Base-by-base conservation (phyloP, 805 yeast species). In the Nakazawaea ambrosiae region DNA sequence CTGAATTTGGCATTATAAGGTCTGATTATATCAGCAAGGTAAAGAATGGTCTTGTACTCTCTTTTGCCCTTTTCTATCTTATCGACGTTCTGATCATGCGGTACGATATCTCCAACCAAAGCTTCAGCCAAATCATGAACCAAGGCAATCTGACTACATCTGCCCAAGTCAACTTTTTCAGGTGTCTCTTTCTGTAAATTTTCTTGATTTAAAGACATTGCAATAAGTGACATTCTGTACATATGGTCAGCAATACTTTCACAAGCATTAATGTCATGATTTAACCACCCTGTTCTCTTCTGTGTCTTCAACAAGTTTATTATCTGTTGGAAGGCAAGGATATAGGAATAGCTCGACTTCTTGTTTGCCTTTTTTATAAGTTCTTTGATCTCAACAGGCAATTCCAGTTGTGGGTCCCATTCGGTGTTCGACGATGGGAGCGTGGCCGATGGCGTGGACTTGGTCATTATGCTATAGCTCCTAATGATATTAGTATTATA, bases 61-160 rank as follows among this genome's bases (percentile, higher is more conserved):
- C 97, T 67, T 41, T 81, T 68, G 57, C 84, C 92, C 57, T 90
- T 90, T 55, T 90, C 97, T 12, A 61, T 65, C 55, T 88, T 87
- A 33, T 76, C 65, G 22, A 89, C 74, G 0, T 49, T 42, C 42
- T 71, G 53, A 61, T 88, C 84, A 57, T 74, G 59, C 49, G 98
- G 92, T 2, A 95, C 88, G 35, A 90, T 85, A 57, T 90, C 98
- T 23, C 98, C 98, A 11, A 90, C 97, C 20, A 90, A 63, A 4
- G 89, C 59, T 65, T 90, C 98, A 9, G 97, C 96, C 50, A 90
- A 83, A 58, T 90, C 98, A 64, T 90, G 98, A 23, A 88, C 78
- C 28, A 88, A 65, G 1, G 96, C 88, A 37, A 90, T 88, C 59
- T 83, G 81, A 34, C 79, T 81, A 64, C 96, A 87, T 48, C 75